Evolutionary conservation across 2,329 filamentous ascomycete genomes (phyloP).

Genomic region (Verticillium nonalfalfae): DNA sequence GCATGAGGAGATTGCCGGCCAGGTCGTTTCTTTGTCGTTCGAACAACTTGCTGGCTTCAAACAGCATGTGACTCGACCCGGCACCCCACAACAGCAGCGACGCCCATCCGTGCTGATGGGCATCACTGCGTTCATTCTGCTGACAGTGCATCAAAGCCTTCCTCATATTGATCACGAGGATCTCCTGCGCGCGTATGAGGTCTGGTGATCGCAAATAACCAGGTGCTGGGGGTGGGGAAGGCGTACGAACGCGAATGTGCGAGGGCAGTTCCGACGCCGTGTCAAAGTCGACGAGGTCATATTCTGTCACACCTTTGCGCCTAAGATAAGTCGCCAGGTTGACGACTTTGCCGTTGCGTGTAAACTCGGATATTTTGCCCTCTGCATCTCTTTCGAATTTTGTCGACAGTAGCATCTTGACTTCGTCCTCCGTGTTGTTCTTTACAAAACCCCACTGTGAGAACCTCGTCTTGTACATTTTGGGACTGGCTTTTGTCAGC

Average conservation of each 20-base stretch:
- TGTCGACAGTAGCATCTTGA: conserved; percentile 42
- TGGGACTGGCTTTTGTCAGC: conserved; percentile 27
- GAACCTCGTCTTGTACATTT: conserved; percentile 51
- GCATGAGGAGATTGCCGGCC: conserved; percentile 31
- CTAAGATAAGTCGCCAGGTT: conserved; percentile 46
- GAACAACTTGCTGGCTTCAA: conserved; percentile 36
- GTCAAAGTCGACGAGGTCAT: conserved; percentile 42
- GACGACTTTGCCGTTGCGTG: conserved; percentile 44
- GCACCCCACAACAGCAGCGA: conserved; percentile 36
- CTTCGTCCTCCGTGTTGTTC: conserved; percentile 48
- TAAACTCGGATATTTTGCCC: conserved; percentile 46
- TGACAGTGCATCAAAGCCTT: conserved; percentile 37
- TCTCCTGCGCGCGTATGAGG: conserved; percentile 35
- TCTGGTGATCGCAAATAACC: conserved; percentile 34
- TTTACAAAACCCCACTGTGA: conserved; percentile 50
- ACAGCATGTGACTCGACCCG: conserved; percentile 34
- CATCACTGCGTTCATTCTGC: conserved; percentile 32
- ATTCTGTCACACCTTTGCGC: conserved; percentile 46
- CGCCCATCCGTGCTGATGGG: conserved; percentile 30
- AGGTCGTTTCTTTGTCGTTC: conserved; percentile 31
- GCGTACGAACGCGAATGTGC: conserved; percentile 37
- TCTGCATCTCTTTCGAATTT: conserved; percentile 47
- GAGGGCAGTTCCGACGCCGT: conserved; percentile 33
- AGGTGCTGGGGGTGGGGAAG: conserved; percentile 34
- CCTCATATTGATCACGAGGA: conserved; percentile 34